phyloP scores from a whole-genome alignment of 1,284 basidiomycete genomes.

The Pyrrhoderma lamaoense region DNA sequence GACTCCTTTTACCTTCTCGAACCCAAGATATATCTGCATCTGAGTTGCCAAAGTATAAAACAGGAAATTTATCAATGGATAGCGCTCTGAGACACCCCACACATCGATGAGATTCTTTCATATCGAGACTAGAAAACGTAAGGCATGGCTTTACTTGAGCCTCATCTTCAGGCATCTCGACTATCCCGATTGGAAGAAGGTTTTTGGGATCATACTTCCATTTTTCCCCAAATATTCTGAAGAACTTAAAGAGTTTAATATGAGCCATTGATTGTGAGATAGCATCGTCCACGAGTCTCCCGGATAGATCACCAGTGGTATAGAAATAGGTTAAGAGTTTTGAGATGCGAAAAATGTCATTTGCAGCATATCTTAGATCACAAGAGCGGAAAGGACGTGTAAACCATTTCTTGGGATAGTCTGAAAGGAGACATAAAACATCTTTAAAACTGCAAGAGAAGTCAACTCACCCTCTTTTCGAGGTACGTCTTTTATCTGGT shows the following conservation, averaged over 20 bases:
- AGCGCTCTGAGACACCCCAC: background rate
- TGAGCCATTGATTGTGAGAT: background rate
- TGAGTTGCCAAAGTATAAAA: background rate
- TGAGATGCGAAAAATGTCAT: slow-evolving; percentile 10
- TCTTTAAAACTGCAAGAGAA: background rate
- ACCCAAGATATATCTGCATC: background rate
- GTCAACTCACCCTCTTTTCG: slow-evolving; percentile 5
- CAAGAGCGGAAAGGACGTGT: background rate
- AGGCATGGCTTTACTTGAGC: background rate
- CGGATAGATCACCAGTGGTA: background rate
- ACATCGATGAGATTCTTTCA: background rate
- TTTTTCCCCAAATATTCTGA: too few species aligned
- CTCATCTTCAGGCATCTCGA: background rate
- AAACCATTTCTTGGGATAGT: slow-evolving; percentile 1
- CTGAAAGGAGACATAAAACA: background rate
- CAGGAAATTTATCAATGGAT: background rate
- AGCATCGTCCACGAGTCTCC: background rate
- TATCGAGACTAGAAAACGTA: background rate
- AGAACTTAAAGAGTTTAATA: too few species aligned
- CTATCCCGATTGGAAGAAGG: slow-evolving; percentile 4
- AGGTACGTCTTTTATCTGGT: background rate
- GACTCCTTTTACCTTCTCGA: background rate
- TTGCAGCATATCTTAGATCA: slow-evolving; percentile 1
- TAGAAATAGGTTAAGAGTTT: slow-evolving; percentile 2
- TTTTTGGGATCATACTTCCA: background rate